phyloP scores from a whole-genome alignment of 1,284 basidiomycete species.

The Sphagnurus paluster region DNA sequence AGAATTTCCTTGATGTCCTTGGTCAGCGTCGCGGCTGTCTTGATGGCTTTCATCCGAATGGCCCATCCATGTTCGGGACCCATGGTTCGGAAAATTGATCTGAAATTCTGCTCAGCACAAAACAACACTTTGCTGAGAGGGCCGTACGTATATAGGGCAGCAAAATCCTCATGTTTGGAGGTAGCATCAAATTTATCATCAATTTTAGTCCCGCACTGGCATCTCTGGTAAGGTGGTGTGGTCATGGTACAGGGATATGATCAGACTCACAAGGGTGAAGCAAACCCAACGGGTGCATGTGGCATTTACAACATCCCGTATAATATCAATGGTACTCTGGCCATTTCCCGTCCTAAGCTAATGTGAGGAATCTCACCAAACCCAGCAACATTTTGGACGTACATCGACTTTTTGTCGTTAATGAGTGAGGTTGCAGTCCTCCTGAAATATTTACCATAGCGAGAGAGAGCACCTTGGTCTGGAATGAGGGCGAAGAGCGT shows the following conservation, averaged over 20 bases:
- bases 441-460: conserved; percentile 17
- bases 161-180: conserved; percentile 14
- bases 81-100: conserved; percentile 19
- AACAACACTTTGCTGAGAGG: background rate
- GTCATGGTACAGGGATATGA: background rate
- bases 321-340: conserved; percentile 20
- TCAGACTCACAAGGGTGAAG: conserved; percentile 22
- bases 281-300: conserved; percentile 28
- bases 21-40: conserved; percentile 11
- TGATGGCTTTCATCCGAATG: conserved; percentile 11
- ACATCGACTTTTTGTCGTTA: conserved; percentile 11
- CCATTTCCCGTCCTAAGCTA: conserved; percentile 4
- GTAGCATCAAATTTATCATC: conserved; percentile 3
- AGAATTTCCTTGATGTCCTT: conserved; percentile 12
- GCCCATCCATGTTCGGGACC: conserved; percentile 22
- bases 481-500: conserved; percentile 24
- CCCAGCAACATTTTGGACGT: background rate
- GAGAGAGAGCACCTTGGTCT: conserved; percentile 19
- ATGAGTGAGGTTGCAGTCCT: conserved; percentile 13
- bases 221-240: background rate
- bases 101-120: background rate
- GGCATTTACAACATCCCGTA: conserved; percentile 24
- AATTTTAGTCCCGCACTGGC: conserved; percentile 12
- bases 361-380: background rate
- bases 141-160: conserved; percentile 19